A percentile compares a stretch with the other conserved stretches of the same genome.
phyloP scores from a whole-genome alignment of 108 stramenopile genomes.

The Cyclotella sp. region DNA sequence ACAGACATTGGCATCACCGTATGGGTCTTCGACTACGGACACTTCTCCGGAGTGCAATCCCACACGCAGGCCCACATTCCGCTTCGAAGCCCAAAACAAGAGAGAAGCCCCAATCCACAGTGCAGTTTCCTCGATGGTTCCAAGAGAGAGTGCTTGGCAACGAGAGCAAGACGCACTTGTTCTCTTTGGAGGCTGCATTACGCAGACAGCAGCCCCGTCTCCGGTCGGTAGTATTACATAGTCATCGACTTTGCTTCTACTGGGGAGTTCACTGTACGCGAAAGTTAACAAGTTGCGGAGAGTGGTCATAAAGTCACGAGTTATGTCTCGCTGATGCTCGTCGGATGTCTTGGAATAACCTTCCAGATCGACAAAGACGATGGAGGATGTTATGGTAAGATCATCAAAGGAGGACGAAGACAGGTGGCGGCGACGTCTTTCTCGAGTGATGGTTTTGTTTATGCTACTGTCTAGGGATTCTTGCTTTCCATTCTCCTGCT shows the following conservation, averaged over 20 bases:
- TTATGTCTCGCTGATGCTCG: constrained; percentile 24
- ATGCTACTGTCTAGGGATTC: background rate
- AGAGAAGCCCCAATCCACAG: constrained; percentile 44
- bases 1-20: constrained; percentile 43
- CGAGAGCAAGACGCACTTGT: background rate
- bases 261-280: constrained; percentile 18
- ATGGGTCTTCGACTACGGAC: constrained; percentile 30
- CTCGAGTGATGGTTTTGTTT: background rate
- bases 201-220: constrained; percentile 42
- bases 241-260: constrained; percentile 16
- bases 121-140: constrained; percentile 34
- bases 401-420: background rate
- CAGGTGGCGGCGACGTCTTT: background rate
- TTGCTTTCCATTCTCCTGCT: background rate
- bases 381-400: constrained; percentile 1
- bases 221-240: constrained; percentile 43
- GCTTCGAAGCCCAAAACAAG: constrained; percentile 25
- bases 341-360: constrained; percentile 36
- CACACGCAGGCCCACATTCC: constrained; percentile 35
- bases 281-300: constrained; percentile 30
- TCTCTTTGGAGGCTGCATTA: constrained; percentile 18
- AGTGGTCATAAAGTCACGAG: constrained; percentile 32
- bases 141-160: constrained; percentile 12
- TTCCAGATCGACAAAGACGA: constrained; percentile 40
- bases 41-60: constrained; percentile 37